Conservation (phyloP, 768 basidiomycete species). For the Podaxis pistillaris region DNA sequence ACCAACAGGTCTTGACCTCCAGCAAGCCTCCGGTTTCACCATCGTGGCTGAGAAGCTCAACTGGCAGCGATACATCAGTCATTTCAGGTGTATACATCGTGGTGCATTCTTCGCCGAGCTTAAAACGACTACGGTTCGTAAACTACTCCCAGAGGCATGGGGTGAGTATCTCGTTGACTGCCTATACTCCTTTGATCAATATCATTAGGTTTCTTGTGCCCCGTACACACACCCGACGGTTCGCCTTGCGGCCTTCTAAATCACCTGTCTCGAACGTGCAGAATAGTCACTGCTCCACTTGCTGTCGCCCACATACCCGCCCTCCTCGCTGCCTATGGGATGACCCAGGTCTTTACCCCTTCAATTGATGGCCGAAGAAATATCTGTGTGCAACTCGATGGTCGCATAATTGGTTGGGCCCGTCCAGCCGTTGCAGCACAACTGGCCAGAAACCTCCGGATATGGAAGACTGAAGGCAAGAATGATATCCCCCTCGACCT, state of each 20-base stretch:
- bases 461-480: constrained; percentile 91
- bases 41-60: constrained; percentile 99
- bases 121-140: constrained; percentile 96
- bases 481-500: constrained; percentile 86
- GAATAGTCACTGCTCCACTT: constrained; percentile 79
- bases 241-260: constrained; percentile 97
- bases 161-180: constrained; percentile 45
- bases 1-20: constrained; percentile 92
- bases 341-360: constrained; percentile 86
- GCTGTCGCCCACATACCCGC: constrained; percentile 75
- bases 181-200: background rate
- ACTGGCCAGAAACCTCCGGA: constrained; percentile 81
- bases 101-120: constrained; percentile 99
- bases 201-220: constrained; percentile 85
- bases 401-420: constrained; percentile 93
- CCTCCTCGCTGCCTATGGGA: constrained; percentile 84
- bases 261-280: constrained; percentile 91
- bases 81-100: constrained; percentile 98
- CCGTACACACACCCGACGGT: constrained; percentile 98
- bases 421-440: constrained; percentile 67
- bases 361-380: constrained; percentile 80
- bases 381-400: constrained; percentile 93
- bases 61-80: constrained; percentile 97
- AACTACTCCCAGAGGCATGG: constrained; percentile 97
- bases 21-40: constrained; percentile 98